These are phyloP conservation scores for Penicillium odoratum DNA, from an alignment of 495 filamentous ascomycete species.

Conservation along the genomic window DNA sequence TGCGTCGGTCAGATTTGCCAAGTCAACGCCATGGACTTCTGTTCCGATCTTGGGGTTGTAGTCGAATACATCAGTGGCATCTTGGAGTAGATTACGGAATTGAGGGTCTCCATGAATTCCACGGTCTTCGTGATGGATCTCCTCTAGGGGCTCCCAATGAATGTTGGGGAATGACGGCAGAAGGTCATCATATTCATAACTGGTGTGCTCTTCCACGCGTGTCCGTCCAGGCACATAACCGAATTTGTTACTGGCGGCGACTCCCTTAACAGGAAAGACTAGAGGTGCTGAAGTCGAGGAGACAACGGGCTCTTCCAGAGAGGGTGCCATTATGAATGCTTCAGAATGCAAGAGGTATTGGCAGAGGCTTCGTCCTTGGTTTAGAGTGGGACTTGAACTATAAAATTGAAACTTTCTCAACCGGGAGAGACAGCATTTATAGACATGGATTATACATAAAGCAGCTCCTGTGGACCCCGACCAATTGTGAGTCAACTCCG, in stretches of 20 bases:
- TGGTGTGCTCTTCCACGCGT: conserved; percentile 41
- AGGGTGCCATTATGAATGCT: conserved; percentile 34
- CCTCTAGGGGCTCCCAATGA: conserved; percentile 52
- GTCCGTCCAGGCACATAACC: conserved; percentile 52
- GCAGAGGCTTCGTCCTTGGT: neutral
- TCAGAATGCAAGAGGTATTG: neutral
- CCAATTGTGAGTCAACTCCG: conserved; percentile 21
- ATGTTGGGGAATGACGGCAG: conserved; percentile 57
- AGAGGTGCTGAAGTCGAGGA: conserved; percentile 15
- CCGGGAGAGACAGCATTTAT: conserved; percentile 10
- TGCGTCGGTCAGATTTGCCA: conserved; percentile 62
- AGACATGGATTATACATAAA: conserved; percentile 2
- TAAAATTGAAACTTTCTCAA: conserved; percentile 10
- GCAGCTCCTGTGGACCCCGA: conserved; percentile 8
- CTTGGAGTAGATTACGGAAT: conserved; percentile 51
- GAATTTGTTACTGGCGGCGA: conserved; percentile 32
- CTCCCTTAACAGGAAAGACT: conserved; percentile 22
- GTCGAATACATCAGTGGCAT: conserved; percentile 57
- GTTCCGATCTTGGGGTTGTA: conserved; percentile 71
- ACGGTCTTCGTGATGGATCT: conserved; percentile 55
- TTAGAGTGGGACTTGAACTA: conserved; percentile 8
- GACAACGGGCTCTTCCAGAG: conserved; percentile 29
- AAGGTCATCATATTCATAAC: conserved; percentile 58
- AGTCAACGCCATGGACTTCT: conserved; percentile 68
- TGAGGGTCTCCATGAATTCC: conserved; percentile 54